phyloP scores from a whole-genome alignment of 352 stramenopile genomes.

The Pythium folliculosum region DNA sequence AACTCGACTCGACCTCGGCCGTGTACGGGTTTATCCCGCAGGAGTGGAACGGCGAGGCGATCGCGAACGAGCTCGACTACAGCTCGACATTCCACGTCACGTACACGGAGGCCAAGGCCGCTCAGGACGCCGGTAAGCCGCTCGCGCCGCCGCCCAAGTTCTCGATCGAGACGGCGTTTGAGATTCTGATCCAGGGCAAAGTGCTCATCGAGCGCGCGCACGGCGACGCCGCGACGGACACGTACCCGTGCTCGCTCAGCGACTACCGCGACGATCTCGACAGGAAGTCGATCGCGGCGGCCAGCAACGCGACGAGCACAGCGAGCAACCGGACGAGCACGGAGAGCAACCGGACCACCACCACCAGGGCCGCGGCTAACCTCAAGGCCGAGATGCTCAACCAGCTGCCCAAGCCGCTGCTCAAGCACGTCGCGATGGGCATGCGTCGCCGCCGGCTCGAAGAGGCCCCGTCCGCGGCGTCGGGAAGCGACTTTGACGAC shows the following conservation, averaged over 20 bases:
- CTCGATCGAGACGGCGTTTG: conserved; percentile 24
- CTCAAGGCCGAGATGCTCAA: not conserved
- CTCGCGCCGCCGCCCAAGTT: conserved; percentile 13
- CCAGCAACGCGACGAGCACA: no score
- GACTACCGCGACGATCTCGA: conserved; percentile 24
- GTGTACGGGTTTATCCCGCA: conserved; percentile 48
- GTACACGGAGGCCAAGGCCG: conserved; percentile 4
- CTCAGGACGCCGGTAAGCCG: not conserved
- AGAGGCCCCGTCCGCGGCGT: not conserved
- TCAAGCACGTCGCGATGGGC: no score
- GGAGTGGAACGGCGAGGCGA: conserved; percentile 50
- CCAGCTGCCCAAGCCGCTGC: not conserved
- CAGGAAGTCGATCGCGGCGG: not conserved
- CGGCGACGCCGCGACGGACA: conserved; percentile 32
- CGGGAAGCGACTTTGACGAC: not conserved
- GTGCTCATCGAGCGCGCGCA: conserved; percentile 43
- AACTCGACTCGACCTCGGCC: conserved; percentile 41
- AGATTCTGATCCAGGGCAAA: conserved; percentile 44
- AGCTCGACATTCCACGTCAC: conserved; percentile 18
- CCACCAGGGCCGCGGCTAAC: not conserved
- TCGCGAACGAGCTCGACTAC: conserved; percentile 15
- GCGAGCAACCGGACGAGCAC: not conserved
- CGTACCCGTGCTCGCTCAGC: conserved; percentile 43
- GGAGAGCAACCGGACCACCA: conserved; percentile 26
- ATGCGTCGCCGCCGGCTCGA: no score